These are phyloP conservation scores for Verbascum thapsus DNA, from an alignment of 257 asterid species.

Conservation along the genomic window DNA sequence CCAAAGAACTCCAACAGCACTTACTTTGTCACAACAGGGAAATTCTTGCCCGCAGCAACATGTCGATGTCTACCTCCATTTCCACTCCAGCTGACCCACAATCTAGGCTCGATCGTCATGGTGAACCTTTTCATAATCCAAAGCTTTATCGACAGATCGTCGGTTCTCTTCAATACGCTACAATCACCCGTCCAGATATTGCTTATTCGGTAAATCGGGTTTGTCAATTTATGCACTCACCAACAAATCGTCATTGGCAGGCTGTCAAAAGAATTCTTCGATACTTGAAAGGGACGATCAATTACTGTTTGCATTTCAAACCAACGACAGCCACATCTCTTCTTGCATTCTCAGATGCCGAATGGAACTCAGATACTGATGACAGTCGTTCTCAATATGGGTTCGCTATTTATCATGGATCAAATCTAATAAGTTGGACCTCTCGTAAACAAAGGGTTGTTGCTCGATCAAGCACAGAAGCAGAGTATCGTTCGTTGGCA, in stretches of 20 bases:
- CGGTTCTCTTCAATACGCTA: slow-evolving; percentile 1
- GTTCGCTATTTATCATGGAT: too few species aligned
- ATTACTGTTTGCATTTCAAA: not conserved
- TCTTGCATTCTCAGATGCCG: not conserved
- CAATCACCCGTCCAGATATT: not conserved
- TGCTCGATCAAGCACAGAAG: too few species aligned
- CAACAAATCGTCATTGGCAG: too few species aligned
- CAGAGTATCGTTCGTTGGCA: too few species aligned
- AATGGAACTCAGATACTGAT: slow-evolving; percentile 4
- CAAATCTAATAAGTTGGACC: not conserved
- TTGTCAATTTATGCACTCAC: slow-evolving; percentile 11
- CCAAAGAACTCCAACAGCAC: too few species aligned
- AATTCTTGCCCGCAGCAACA: too few species aligned
- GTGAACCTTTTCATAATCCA: not conserved
- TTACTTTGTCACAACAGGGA: too few species aligned
- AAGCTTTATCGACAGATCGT: not conserved
- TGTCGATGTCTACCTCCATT: too few species aligned
- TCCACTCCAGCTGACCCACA: too few species aligned
- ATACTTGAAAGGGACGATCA: not conserved
- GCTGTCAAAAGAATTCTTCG: slow-evolving; percentile 2
- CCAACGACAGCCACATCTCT: not conserved
- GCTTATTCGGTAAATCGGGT: slow-evolving; percentile 8
- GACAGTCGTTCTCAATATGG: not conserved
- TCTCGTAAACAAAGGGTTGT: not conserved
- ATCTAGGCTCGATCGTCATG: too few species aligned